Base-by-base conservation (phyloP, 257 asterid genomes). In the Ilex aquifolium region DNA sequence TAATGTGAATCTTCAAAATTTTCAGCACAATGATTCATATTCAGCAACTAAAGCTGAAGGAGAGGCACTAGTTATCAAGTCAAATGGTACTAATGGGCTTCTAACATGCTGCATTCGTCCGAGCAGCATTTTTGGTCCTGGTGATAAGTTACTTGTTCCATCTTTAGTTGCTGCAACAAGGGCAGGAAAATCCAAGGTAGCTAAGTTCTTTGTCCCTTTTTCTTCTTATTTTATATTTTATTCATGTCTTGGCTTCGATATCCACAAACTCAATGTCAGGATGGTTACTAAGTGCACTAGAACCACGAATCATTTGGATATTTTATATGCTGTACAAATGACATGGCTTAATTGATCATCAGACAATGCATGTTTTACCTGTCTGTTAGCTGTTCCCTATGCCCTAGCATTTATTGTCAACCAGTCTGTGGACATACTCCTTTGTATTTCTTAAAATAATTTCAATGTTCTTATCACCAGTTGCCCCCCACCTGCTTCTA, bases 1-100 rank as follows among this genome's bases (percentile, higher is more conserved):
- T 10, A 53, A 53, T 8, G 11, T 21, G 30, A 6, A 54, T 73
- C 62, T 69, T 32, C 52, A 31, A 27, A 16, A 31, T 51, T 58
- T 65, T 65, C 85, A 93, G 99, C 97, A 90, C 78, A 84, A 90
- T 78, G 99, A 93, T 82, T 79, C 87, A 7, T 93, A 93, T 77
- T 93, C 99, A 68, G 88, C 94, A 59, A 93, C 99, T 63, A 93
- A 93, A 87, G 95, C 97, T 49, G 87, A 90, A 85, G 99, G 99
- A 65, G 97, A 90, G 81, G 86, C 87, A 65, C 75, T 93, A 65
- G 88, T 84, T 53, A 73, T 87, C 73, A 81, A 84, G 78, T 69
- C 96, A 65, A 93, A 90, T 81, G 90, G 85, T 70, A 62, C 64
- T 5, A 77, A 87, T 44, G 99, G 95, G n/a, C 97, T 93, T 76